phyloP scores from a whole-genome alignment of 1,139 yeast genomes.

The Blastobotrys indianensis region DNA sequence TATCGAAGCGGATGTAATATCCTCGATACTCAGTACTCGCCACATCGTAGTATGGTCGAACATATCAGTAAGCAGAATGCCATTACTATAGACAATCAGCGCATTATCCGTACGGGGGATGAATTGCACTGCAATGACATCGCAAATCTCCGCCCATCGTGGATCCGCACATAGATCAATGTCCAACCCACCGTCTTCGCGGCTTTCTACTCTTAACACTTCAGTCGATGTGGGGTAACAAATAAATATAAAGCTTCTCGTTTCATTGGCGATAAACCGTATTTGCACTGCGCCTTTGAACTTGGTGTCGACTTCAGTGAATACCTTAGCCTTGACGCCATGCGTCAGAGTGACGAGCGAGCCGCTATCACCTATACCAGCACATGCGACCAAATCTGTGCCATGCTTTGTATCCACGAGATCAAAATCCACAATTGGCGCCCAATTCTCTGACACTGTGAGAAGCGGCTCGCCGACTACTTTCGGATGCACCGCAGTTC shows the following conservation, averaged over 20 bases:
- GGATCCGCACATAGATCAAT: background rate
- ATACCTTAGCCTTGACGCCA: conserved; percentile 36
- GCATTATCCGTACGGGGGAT: background rate
- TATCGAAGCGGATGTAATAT: no score
- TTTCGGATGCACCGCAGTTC: conserved; percentile 9
- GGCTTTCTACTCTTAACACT: conserved; percentile 23
- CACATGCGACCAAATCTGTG: conserved; percentile 40
- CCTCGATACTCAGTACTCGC: background rate
- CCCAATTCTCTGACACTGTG: conserved; percentile 41
- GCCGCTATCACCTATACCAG: conserved; percentile 41
- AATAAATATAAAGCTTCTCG: conserved; percentile 33
- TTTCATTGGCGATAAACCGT: conserved; percentile 20
- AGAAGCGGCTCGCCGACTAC: conserved; percentile 4
- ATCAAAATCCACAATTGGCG: conserved; percentile 42
- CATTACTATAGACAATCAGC: background rate
- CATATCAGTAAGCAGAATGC: conserved; percentile 1
- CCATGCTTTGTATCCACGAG: conserved; percentile 20
- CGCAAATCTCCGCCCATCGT: background rate
- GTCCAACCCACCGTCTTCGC: background rate
- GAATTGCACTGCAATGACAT: background rate
- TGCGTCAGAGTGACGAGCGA: conserved; percentile 38
- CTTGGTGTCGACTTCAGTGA: conserved; percentile 23
- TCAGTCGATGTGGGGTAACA: conserved; percentile 39
- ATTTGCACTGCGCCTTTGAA: conserved; percentile 22
- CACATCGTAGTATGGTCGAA: background rate